These are phyloP conservation scores for Sabuloglossum arenarium DNA, from an alignment of 495 filamentous ascomycete species.

Conservation along the genomic window DNA sequence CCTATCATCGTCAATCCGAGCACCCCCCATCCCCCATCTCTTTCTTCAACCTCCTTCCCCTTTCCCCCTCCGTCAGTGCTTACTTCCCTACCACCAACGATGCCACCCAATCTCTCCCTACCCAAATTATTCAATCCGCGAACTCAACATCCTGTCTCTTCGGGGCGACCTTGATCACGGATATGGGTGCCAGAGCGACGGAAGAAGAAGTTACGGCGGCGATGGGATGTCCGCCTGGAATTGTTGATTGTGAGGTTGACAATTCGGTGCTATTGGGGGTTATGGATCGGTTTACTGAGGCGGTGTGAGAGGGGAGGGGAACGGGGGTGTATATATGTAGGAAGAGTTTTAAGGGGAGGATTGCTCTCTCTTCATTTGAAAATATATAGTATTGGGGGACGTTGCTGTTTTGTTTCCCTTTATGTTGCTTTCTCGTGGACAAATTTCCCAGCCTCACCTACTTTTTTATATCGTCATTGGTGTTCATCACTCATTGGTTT, in stretches of 20 bases:
- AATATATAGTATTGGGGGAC: too few species aligned
- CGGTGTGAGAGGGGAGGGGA: too few species aligned
- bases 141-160: constrained; percentile 11
- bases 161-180: constrained; percentile 16
- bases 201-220: constrained; percentile 19
- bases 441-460: too few species aligned
- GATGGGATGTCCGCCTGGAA: constrained; percentile 19
- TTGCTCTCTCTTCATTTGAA: too few species aligned
- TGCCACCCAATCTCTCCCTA: neutral
- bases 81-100: neutral
- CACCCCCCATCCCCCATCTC: neutral
- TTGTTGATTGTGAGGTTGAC: constrained; percentile 20
- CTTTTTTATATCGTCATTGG: too few species aligned
- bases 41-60: neutral
- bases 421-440: too few species aligned
- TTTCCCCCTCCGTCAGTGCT: too few species aligned
- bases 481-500: too few species aligned
- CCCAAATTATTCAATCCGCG: constrained; percentile 4
- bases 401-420: too few species aligned
- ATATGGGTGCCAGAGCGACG: constrained; percentile 15
- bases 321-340: too few species aligned
- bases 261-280: constrained; percentile 22
- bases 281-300: constrained; percentile 18
- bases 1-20: neutral
- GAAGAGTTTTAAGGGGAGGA: too few species aligned